phyloP scores from a whole-genome alignment of 2,329 filamentous ascomycete genomes.

The Epichloe brachyelytri region DNA sequence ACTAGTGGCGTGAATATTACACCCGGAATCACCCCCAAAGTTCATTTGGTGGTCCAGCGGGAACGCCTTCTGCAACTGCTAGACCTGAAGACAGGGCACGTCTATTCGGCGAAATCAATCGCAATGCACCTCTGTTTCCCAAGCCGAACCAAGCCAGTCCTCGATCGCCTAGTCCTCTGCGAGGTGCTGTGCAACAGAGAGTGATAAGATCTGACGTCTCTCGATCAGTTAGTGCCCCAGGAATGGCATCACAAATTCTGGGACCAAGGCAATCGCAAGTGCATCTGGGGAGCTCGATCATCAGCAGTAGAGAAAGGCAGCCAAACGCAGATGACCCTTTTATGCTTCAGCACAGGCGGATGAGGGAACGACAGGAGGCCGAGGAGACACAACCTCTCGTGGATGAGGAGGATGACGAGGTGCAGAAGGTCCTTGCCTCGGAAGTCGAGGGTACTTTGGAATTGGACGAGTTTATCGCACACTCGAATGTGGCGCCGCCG shows the following conservation, averaged over 20 bases:
- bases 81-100: constrained; percentile 20
- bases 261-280: constrained; percentile 26
- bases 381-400: constrained; percentile 44
- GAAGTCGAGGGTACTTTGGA: constrained; percentile 47
- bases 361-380: constrained; percentile 41
- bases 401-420: constrained; percentile 57
- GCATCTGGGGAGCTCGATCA: constrained; percentile 25
- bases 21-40: constrained; percentile 41
- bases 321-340: constrained; percentile 31
- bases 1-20: constrained; percentile 31
- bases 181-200: constrained; percentile 41
- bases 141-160: constrained; percentile 45
- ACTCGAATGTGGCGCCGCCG: constrained; percentile 39
- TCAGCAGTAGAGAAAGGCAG: constrained; percentile 22
- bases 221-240: constrained; percentile 48
- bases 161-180: constrained; percentile 60
- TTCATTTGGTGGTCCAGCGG: constrained; percentile 41
- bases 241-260: constrained; percentile 42
- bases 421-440: constrained; percentile 49
- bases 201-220: constrained; percentile 34
- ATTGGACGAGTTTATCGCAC: constrained; percentile 56
- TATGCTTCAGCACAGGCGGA: constrained; percentile 35
- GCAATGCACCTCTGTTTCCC: constrained; percentile 39
- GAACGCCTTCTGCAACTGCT: constrained; percentile 18
- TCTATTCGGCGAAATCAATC: constrained; percentile 43